A percentile compares a stretch with the other conserved stretches of the same genome.
Conservation (phyloP, 768 basidiomycete species). For the Cystofilobasidium bisporidii region DNA sequence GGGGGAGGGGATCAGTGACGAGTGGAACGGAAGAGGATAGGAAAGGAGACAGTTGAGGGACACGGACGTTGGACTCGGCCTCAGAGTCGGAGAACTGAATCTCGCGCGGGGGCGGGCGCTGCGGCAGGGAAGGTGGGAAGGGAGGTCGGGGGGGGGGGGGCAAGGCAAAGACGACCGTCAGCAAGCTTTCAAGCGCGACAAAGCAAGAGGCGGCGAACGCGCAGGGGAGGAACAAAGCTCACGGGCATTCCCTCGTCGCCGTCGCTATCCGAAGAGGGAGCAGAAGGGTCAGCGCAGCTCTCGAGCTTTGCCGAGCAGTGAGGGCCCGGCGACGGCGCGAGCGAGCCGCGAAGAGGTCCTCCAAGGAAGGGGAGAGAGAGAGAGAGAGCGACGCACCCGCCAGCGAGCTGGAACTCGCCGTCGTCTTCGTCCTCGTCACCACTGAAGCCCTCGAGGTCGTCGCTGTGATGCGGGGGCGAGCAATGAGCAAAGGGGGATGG, state of each 20-base stretch:
- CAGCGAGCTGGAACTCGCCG: conserved; percentile 33
- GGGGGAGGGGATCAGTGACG: not conserved
- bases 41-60: too few relatives aligned
- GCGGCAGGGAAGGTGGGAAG: too few relatives aligned
- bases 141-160: too few relatives aligned
- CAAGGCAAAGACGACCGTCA: too few relatives aligned
- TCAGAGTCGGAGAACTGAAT: conserved; percentile 50
- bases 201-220: conserved; percentile 30
- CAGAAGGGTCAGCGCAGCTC: not conserved
- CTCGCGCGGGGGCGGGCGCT: conserved; percentile 53
- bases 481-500: not conserved
- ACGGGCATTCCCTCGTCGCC: conserved; percentile 28
- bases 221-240: not conserved
- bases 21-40: not conserved
- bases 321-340: too few relatives aligned
- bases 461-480: conserved; percentile 29
- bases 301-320: too few relatives aligned
- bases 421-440: conserved; percentile 25
- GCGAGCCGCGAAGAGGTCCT: not conserved
- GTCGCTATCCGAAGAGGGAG: not conserved
- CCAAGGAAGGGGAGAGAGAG: not conserved
- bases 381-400: conserved; percentile 25
- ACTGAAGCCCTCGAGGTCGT: conserved; percentile 30
- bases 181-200: too few relatives aligned
- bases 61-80: conserved; percentile 32